Conservation (phyloP, 352 stramenopile species). For the Detonula confervacea region DNA sequence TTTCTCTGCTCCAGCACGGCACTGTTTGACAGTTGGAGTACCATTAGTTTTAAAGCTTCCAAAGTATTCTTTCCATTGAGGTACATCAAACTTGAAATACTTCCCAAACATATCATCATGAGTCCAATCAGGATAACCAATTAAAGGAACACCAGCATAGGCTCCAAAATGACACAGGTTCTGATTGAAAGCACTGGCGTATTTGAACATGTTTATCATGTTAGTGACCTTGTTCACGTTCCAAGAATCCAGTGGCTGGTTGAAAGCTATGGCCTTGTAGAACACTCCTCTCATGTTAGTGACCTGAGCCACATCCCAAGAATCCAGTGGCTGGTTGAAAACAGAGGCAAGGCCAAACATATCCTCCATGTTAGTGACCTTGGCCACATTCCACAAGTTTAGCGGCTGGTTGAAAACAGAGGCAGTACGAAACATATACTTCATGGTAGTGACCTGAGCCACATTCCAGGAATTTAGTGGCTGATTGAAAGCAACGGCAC, state of each 20-base stretch:
- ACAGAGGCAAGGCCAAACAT: conserved; percentile 8
- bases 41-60: too few species aligned
- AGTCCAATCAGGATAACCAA: too few species aligned
- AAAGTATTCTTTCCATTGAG: too few species aligned
- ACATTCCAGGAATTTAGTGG: conserved; percentile 37
- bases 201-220: conserved; percentile 15
- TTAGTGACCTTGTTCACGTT: conserved; percentile 15
- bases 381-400: conserved; percentile 21
- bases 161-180: too few species aligned
- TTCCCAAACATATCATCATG: too few species aligned
- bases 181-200: conserved; percentile 21
- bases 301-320: conserved; percentile 28
- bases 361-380: conserved; percentile 8
- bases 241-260: conserved; percentile 26
- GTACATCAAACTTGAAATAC: too few species aligned
- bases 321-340: conserved; percentile 27
- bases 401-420: conserved; percentile 25
- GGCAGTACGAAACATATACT: conserved; percentile 42
- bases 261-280: neutral
- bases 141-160: too few species aligned
- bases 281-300: conserved; percentile 21
- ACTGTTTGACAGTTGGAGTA: too few species aligned
- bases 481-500: conserved; percentile 32
- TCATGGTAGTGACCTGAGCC: conserved; percentile 12
- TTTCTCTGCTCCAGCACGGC: too few species aligned